These are phyloP conservation scores for Chrysopogon serrulatus DNA, from an alignment of 176 grass and related monocot genomes.

Conservation along the genomic window DNA sequence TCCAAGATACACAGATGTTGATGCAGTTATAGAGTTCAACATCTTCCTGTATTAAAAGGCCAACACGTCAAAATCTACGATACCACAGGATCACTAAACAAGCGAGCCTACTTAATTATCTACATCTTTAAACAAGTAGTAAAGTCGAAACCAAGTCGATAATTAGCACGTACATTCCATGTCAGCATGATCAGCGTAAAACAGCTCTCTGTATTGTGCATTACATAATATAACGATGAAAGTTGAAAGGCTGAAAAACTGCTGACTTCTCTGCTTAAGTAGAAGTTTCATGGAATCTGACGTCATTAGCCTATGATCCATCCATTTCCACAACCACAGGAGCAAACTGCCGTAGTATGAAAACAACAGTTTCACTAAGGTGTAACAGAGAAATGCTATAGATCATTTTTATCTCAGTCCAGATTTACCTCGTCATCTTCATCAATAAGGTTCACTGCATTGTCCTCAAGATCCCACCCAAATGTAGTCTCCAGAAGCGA, in stretches of 20 bases:
- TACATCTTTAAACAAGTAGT: not conserved
- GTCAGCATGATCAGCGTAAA: not conserved
- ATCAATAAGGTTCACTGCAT: slow-evolving; percentile 36
- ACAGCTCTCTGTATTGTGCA: not conserved
- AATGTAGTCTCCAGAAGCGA: slow-evolving; percentile 35
- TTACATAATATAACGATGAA: not conserved
- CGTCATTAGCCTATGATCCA: not conserved
- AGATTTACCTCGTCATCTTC: slow-evolving; percentile 42
- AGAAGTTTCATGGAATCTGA: not conserved
- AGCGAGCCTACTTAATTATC: not conserved
- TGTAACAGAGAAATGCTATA: not conserved
- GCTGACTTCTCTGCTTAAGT: not conserved
- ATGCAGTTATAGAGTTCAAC: too few species aligned
- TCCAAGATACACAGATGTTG: not conserved
- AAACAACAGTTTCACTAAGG: not conserved
- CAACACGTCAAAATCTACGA: not conserved
- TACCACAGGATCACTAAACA: not conserved
- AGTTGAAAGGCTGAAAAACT: not conserved
- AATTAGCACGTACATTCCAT: not conserved
- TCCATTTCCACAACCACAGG: slow-evolving; percentile 47
- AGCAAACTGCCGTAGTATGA: slow-evolving; percentile 24
- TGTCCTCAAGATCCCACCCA: slow-evolving; percentile 54
- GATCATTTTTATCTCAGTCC: not conserved
- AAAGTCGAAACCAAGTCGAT: not conserved
- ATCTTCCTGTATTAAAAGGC: slow-evolving; percentile 3